Evolutionary conservation across 2,329 filamentous ascomycete genomes (phyloP), one percentile per base, ranked within the genome.

Genomic region (Fusarium sp.): DNA sequence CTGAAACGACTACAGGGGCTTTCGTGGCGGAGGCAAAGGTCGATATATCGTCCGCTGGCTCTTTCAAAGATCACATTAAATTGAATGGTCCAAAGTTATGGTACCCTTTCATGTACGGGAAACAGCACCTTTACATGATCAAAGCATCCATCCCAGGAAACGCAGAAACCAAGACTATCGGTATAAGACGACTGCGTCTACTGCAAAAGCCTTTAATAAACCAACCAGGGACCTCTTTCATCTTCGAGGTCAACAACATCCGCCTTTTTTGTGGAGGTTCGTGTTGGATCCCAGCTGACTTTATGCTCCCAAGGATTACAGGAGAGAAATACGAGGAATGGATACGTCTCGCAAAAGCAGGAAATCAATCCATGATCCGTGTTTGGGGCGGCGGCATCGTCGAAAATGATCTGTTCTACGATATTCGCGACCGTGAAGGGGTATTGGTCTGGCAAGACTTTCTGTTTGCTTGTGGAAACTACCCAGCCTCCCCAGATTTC

Each of bases 381-480:
- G 49, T 62, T 4, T 62, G 60, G 60, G 60, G 60, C 0, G 60
- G 60, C 1, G 57, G 57, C 0, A 57, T 62, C 4, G 49, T 62
- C 0, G 57, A 62, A 4, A 12, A 16, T 2, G 36, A 62, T 1
- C 12, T 9, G 11, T 62, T 62, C 0, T 62, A 56, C 8, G 41
- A 62, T 0, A 10, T 47, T 1, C 55, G 49, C 0, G 49, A 62
- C 3, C 49, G 36, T 2, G 26, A 62, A n/a, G 60, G 60, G 4
- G 30, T 62, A 4, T 6, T 62, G 1, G 15, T 62, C 10, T 62
- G 57, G 60, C 60, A 62, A 2, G 60, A 62, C 31, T 62, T 62
- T 6, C 4, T 62, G 2, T 62, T 18, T 3, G 60, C 60, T 4
- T 62, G 57, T 4, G 57, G 60, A 0, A 62, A 62, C 5, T 62